Evolutionary conservation across 257 asterid genomes (phyloP), one percentile per base, ranked within the genome.

Genomic region (Nicotiana tomentosiformis): DNA sequence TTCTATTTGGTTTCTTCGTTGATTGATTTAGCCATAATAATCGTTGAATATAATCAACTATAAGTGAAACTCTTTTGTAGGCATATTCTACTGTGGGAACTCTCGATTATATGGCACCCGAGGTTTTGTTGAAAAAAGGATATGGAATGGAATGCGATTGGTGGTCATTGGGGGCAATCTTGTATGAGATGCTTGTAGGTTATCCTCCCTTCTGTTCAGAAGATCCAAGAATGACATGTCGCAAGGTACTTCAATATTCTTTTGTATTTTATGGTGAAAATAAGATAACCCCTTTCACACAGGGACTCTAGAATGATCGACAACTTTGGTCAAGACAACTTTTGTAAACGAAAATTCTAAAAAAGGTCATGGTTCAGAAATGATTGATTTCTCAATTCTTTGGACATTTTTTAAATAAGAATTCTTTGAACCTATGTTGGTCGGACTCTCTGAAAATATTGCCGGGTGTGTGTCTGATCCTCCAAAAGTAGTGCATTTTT

Each of bases 131-230:
- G 86, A 96, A 96, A 88, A 96, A 90, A 85, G 99, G 99, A 89
- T 96, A 96, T 53, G 99, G 98, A 74, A 89, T 96, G 93, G 99
- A 96, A 90, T 96, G 99, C 74, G 99, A 96, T 81, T 96, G 99
- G 99, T 96, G 99, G 99, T 94, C 98, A 26, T 79, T 96, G 84
- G 99, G 99, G 56, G 99, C 98, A 29, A 95, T 95, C 68, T 85
- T 95, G 93, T 95, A 89, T 1, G 99, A 95, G 87, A 95, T 95
- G 99, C 96, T 96, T 80, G 69, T 91, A 18, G 99, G 99, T 8
- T 96, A 94, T 86, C 98, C 99, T 81, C 99, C 99, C 14, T 96
- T 96, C 86, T 96, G 98, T 76, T 96, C 99, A 26, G 99, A 96
- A 86, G 98, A 96, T 87, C 98, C 97, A 55, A 93, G 98, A 88